Percentiles rank a stretch among this genome's conserved stretches.
Evolutionary conservation across 2,329 filamentous ascomycete species (phyloP).

Genomic region (Beauveria brongniartii): DNA sequence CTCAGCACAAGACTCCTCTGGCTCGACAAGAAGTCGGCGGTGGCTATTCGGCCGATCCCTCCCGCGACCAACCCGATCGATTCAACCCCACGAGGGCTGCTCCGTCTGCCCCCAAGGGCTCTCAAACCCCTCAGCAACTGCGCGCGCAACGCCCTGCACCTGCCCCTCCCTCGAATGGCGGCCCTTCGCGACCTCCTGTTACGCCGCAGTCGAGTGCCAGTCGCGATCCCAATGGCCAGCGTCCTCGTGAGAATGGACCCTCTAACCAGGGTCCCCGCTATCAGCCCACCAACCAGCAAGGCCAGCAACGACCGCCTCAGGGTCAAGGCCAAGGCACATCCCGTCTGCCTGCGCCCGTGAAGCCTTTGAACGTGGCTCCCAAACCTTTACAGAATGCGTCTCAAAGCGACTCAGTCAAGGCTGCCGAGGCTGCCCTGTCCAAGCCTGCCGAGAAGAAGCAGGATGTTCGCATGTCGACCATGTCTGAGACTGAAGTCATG

Average conservation of each 20-base stretch:
- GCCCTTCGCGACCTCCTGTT: slow-evolving; percentile 37
- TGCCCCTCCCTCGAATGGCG: slow-evolving; percentile 46
- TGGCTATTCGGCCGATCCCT: slow-evolving; percentile 15
- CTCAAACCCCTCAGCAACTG: slow-evolving; percentile 46
- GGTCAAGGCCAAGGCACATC: slow-evolving; percentile 27
- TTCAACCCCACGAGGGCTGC: slow-evolving; percentile 83
- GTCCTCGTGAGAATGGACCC: slow-evolving; percentile 39
- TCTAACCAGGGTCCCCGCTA: slow-evolving; percentile 46
- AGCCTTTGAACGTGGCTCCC: slow-evolving; percentile 68
- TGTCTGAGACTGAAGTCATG: slow-evolving; percentile 98
- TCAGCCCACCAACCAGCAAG: slow-evolving; percentile 45
- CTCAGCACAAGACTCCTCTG: slow-evolving; percentile 68
- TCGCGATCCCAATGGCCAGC: slow-evolving; percentile 34
- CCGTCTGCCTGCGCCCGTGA: slow-evolving; percentile 56
- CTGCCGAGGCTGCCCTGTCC: slow-evolving; percentile 81
- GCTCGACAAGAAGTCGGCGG: slow-evolving; percentile 87
- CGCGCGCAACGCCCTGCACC: slow-evolving; percentile 76
- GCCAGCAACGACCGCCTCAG: slow-evolving; percentile 39
- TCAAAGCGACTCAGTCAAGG: slow-evolving; percentile 66
- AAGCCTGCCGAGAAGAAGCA: slow-evolving; percentile 81
- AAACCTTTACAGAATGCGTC: slow-evolving; percentile 47
- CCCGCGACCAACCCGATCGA: slow-evolving; percentile 44
- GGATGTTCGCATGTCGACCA: slow-evolving; percentile 96
- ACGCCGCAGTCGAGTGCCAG: slow-evolving; percentile 42
- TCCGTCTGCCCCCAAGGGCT: slow-evolving; percentile 64